Evolutionary conservation across 1,284 basidiomycete genomes (phyloP).

Genomic region (Sporisorium reilianum): DNA sequence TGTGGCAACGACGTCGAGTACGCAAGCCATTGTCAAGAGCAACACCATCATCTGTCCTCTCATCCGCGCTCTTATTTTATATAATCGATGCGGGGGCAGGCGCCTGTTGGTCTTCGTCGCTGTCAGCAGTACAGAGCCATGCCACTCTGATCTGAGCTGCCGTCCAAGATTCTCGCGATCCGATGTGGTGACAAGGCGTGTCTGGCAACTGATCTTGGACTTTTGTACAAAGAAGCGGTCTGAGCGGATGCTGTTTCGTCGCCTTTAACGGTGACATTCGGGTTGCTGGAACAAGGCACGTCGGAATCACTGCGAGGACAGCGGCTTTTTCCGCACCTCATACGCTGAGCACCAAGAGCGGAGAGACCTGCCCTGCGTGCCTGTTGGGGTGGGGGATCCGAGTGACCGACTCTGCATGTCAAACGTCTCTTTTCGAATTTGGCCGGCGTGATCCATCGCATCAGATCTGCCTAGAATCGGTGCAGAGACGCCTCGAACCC

Average conservation of each 20-base stretch:
- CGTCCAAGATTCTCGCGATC: neutral
- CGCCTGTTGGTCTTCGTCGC: neutral
- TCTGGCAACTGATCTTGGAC: neutral
- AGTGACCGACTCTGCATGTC: neutral
- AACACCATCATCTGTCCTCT: neutral
- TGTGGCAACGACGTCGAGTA: neutral
- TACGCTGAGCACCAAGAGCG: too few species aligned
- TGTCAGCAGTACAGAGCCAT: neutral
- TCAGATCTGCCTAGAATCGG: neutral
- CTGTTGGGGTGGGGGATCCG: neutral
- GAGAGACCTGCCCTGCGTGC: too few species aligned
- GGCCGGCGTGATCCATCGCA: neutral
- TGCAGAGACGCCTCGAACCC: neutral
- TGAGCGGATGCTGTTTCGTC: neutral
- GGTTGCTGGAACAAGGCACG: neutral
- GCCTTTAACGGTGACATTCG: slow-evolving; percentile 5
- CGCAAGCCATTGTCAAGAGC: too few species aligned
- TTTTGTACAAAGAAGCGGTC: neutral
- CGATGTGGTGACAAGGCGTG: neutral
- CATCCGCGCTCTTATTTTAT: neutral
- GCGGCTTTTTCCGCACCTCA: neutral
- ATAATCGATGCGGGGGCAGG: neutral
- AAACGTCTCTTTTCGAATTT: slow-evolving; percentile 2
- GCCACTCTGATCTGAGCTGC: neutral
- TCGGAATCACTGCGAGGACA: neutral